phyloP scores from a whole-genome alignment of 805 yeast genomes.

The Metschnikowia koreensis region DNA sequence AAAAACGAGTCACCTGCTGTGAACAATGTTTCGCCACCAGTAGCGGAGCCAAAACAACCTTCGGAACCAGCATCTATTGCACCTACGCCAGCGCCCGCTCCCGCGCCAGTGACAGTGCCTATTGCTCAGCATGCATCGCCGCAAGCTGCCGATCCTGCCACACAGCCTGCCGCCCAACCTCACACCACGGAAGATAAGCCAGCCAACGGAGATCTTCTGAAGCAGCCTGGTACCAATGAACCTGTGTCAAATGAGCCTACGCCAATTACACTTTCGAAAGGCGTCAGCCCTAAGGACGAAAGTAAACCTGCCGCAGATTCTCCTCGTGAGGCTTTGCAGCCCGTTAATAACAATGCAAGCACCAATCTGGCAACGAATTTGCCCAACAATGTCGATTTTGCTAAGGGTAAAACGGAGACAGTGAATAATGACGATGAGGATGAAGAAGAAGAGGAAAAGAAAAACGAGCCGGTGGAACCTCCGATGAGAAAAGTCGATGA shows the following conservation, averaged over 20 bases:
- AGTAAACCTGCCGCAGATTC: constrained; percentile 1
- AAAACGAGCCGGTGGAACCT: constrained; percentile 37
- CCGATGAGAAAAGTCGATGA: constrained; percentile 46
- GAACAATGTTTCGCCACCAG: background rate
- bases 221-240: background rate
- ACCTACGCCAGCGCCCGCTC: background rate
- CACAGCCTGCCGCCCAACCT: background rate
- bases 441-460: constrained; percentile 28
- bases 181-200: background rate
- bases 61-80: constrained; percentile 6
- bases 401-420: constrained; percentile 9
- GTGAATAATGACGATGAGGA: constrained; percentile 25
- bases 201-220: background rate
- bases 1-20: constrained; percentile 1
- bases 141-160: background rate
- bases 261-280: background rate
- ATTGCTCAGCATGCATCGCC: constrained; percentile 6
- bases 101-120: background rate
- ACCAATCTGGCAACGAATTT: constrained; percentile 16
- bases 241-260: background rate
- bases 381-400: constrained; percentile 18
- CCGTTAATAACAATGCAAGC: background rate
- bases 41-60: background rate
- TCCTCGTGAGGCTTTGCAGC: background rate
- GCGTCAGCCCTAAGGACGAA: constrained; percentile 5